phyloP scores from a whole-genome alignment of 2,329 filamentous ascomycete genomes.

The Pyrenophora tritici-repentis region DNA sequence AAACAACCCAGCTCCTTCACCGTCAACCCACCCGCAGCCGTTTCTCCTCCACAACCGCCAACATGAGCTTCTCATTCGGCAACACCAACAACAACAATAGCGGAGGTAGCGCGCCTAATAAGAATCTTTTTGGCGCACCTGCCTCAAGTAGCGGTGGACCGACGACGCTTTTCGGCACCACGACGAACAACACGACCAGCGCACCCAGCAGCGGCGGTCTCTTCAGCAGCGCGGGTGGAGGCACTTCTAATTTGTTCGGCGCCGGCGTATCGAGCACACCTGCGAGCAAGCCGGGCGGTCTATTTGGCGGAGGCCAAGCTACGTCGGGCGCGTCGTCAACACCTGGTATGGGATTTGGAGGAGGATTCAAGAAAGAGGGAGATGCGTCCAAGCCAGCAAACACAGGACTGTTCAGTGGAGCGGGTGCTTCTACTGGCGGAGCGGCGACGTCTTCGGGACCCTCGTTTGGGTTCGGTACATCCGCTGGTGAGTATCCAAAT shows the following conservation, averaged over 20 bases:
- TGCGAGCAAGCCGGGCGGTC: conserved; percentile 33
- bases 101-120: conserved; percentile 32
- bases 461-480: conserved; percentile 17
- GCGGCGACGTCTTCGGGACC: conserved; percentile 24
- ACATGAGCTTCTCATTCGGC: conserved; percentile 42
- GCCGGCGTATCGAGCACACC: conserved; percentile 34
- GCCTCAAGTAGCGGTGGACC: conserved; percentile 29
- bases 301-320: conserved; percentile 35
- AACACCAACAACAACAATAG: conserved; percentile 16
- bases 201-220: conserved; percentile 24
- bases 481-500: conserved; percentile 14
- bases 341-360: conserved; percentile 19
- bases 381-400: conserved; percentile 30
- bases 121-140: conserved; percentile 38
- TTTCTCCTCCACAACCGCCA: conserved; percentile 15
- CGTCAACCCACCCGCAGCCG: conserved; percentile 24
- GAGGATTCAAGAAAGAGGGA: conserved; percentile 26
- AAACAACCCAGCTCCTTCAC: conserved; percentile 2
- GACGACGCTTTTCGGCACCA: conserved; percentile 35
- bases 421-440: conserved; percentile 18
- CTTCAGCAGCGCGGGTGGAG: conserved; percentile 21
- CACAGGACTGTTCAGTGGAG: conserved; percentile 11
- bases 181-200: conserved; percentile 20
- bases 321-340: conserved; percentile 30
- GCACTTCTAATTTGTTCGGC: conserved; percentile 33